Evolutionary conservation across 2,329 filamentous ascomycete species (phyloP).

Genomic region (Gnomoniopsis sp.): DNA sequence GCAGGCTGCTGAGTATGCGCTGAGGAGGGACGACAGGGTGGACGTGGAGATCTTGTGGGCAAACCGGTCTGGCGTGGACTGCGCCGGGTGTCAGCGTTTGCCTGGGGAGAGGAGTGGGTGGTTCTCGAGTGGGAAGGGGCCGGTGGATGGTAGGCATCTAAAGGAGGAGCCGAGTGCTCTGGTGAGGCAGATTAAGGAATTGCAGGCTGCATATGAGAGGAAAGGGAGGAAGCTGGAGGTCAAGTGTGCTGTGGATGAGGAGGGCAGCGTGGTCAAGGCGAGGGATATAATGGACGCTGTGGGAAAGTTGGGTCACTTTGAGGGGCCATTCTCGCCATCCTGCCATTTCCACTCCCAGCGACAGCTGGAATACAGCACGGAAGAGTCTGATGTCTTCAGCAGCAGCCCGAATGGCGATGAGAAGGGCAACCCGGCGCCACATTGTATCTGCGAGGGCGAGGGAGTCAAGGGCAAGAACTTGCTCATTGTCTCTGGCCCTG

Average conservation of each 20-base stretch:
- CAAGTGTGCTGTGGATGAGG: slow-evolving; percentile 79
- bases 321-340: slow-evolving; percentile 18
- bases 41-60: slow-evolving; percentile 80
- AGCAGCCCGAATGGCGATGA: slow-evolving; percentile 15
- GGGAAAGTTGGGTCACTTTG: no score
- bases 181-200: slow-evolving; percentile 57
- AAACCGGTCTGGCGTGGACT: slow-evolving; percentile 65
- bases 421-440: not conserved
- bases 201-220: slow-evolving; percentile 44
- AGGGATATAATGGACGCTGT: slow-evolving; percentile 41
- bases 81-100: slow-evolving; percentile 43
- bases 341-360: slow-evolving; percentile 29
- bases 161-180: slow-evolving; percentile 42
- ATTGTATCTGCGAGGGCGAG: slow-evolving; percentile 21
- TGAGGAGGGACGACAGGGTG: slow-evolving; percentile 32
- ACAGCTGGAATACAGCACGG: slow-evolving; percentile 20
- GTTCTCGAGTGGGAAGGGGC: slow-evolving; percentile 38
- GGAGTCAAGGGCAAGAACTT: slow-evolving; percentile 52
- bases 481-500: slow-evolving; percentile 84
- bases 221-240: slow-evolving; percentile 55
- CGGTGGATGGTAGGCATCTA: slow-evolving; percentile 2
- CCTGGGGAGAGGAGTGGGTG: not conserved
- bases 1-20: slow-evolving; percentile 68
- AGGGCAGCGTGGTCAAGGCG: slow-evolving; percentile 63
- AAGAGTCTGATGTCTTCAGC: slow-evolving; percentile 18